Evolutionary conservation across 1,139 yeast genomes (phyloP).

Genomic region (Kurtzmaniella natalensis): DNA sequence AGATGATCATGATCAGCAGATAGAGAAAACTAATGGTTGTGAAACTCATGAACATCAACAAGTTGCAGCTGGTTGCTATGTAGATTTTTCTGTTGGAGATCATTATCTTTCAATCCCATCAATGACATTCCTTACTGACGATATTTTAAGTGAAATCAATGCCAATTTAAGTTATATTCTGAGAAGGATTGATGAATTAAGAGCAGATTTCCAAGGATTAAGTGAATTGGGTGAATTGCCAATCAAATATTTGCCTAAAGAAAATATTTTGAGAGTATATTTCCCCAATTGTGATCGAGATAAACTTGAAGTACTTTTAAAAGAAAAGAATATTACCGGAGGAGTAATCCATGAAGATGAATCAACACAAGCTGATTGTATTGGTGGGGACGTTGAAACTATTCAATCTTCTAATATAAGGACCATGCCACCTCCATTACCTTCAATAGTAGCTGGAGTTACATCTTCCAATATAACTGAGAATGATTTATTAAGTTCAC

Average conservation of each 20-base stretch:
- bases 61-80: slow-evolving; percentile 38
- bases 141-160: slow-evolving; percentile 39
- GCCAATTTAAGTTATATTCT: slow-evolving; percentile 28
- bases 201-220: slow-evolving; percentile 31
- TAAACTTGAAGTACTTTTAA: slow-evolving; percentile 46
- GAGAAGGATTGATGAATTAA: slow-evolving; percentile 31
- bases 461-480: slow-evolving; percentile 9
- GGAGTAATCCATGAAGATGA: slow-evolving; percentile 43
- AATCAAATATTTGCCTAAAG: slow-evolving; percentile 30
- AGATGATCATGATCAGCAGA: no score
- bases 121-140: slow-evolving; percentile 47
- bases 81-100: slow-evolving; percentile 47
- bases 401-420: not conserved
- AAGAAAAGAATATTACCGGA: slow-evolving; percentile 46
- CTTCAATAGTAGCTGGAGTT: slow-evolving; percentile 1
- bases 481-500: slow-evolving; percentile 23
- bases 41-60: slow-evolving; percentile 4
- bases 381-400: not conserved
- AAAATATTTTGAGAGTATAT: slow-evolving; percentile 42
- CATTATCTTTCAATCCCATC: slow-evolving; percentile 37
- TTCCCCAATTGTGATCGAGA: slow-evolving; percentile 54
- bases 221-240: slow-evolving; percentile 51
- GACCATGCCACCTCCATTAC: not conserved
- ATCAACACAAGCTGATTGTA: not conserved
- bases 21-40: not conserved